Base-by-base conservation (phyloP, 208 protist species). In the Trypanosoma cruzi region DNA sequence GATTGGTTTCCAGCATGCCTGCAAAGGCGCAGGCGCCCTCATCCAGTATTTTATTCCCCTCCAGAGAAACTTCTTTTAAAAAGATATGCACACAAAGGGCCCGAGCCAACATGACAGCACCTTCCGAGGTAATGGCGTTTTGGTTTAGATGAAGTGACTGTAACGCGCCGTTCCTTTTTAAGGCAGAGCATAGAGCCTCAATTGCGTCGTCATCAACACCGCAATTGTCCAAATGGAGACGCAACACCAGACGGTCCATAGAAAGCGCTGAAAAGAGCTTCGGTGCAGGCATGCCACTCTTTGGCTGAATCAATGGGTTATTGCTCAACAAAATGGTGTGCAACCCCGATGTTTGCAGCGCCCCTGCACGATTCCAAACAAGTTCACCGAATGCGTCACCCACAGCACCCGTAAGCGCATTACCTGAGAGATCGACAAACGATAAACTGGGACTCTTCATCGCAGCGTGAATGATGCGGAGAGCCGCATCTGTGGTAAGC, bases 1-100 rank as follows among this genome's bases (percentile, higher is more conserved):
- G 22, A 63, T 84, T 84, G 10, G 46, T 57, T 60, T 88, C 77
- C 6, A 97, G 57, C 54, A 92, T 84, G 6, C 75, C 68, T 50
- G 92, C 86, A 60, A 97, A 71, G 52, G 90, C 88, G 44, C 88
- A 94, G 13, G 62, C 80, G 13, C 92, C 90, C 64, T 97, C 92
- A 67, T 95, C 86, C 52, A 75, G 72, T 29, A 97, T 64, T 2
- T 63, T 50, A 74, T 95, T 97, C 2, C 81, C 80, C 29, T 85
- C 74, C 13, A 97, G 64, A 32, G 78, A 79, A 0, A 97, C 75
- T 50, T 73, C 60, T 65, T 83, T 71, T 20, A 97, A 66, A 22
- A 56, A 70, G 1, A 72, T 59, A 67, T 97, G 86, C 5, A 71
- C 77, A 62, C 76, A 85, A 29, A 97, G 69, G 24, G 84, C 74